Evolutionary conservation across 148 eudicot species (phyloP).

Genomic region (Chenopodium berlandieri): DNA sequence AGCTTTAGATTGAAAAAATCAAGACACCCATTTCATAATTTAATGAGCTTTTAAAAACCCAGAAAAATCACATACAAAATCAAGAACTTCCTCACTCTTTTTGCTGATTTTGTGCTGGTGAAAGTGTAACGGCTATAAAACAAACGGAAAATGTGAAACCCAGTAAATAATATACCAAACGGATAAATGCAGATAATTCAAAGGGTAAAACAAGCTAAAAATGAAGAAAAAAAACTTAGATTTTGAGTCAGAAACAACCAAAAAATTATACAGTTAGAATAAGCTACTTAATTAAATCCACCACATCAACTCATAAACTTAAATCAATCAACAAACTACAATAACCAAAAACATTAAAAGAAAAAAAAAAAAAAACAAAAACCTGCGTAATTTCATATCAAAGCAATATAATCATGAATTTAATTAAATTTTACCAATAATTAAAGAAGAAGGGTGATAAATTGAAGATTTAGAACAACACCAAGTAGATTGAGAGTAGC

Average conservation of each 20-base stretch:
- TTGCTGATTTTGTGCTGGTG: constrained; percentile 4
- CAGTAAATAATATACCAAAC: not conserved
- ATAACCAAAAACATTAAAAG: no score
- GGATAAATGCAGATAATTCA: constrained; percentile 1
- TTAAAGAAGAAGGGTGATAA: no score
- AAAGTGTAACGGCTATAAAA: constrained; percentile 28
- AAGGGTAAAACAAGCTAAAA: not conserved
- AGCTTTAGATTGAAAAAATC: not conserved
- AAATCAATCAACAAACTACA: no score
- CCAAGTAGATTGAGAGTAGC: no score
- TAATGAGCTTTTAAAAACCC: constrained; percentile 17
- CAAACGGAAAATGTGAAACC: not conserved
- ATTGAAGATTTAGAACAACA: no score
- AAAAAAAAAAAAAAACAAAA: no score
- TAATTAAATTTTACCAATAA: no score
- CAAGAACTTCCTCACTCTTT: not conserved
- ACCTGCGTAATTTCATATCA: no score
- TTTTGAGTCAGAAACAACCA: constrained; percentile 2
- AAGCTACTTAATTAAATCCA: no score
- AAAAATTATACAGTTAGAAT: no score
- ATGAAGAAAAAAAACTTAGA: not conserved
- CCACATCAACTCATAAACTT: no score
- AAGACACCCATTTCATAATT: constrained; percentile 31
- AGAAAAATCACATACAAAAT: not conserved
- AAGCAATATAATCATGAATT: no score